These are phyloP conservation scores for Anthracocystis setariae DNA, from an alignment of 1,284 basidiomycete species.

Conservation along the genomic window DNA sequence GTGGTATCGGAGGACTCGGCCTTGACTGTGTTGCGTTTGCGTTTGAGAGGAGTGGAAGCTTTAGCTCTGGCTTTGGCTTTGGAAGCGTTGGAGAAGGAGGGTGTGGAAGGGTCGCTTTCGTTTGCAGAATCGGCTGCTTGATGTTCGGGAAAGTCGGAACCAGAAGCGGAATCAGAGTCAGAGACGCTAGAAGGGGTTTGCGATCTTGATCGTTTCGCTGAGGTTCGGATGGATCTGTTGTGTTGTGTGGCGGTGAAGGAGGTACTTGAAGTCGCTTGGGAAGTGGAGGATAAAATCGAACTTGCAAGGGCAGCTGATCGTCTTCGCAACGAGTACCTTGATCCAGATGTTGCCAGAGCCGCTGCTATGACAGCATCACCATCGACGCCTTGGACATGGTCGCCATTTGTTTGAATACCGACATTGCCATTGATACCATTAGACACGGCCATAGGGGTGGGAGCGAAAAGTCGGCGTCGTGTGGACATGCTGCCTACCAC, in stretches of 20 bases:
- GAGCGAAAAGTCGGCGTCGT: slow-evolving; percentile 44
- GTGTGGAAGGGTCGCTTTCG: slow-evolving; percentile 30
- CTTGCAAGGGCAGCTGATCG: slow-evolving; percentile 1
- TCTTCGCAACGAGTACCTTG: slow-evolving; percentile 29
- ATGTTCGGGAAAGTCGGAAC: slow-evolving; percentile 21
- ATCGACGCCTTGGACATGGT: background rate
- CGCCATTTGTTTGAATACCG: background rate
- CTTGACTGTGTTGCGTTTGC: slow-evolving; percentile 8
- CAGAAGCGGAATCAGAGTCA: slow-evolving; percentile 7
- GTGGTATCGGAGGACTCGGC: background rate
- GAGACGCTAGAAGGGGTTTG: slow-evolving; percentile 9
- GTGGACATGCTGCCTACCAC: slow-evolving; percentile 11
- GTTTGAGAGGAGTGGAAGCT: background rate
- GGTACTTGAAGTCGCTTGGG: background rate
- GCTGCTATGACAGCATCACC: slow-evolving; percentile 30
- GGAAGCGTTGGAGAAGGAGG: background rate
- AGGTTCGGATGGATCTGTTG: slow-evolving; percentile 3
- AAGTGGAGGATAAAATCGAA: background rate
- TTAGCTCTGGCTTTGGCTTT: slow-evolving; percentile 6
- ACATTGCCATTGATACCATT: too few relatives aligned
- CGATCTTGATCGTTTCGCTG: slow-evolving; percentile 13
- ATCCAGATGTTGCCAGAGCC: slow-evolving; percentile 10
- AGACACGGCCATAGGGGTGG: slow-evolving; percentile 13
- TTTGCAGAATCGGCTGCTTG: slow-evolving; percentile 7
- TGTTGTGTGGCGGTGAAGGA: slow-evolving; percentile 1